phyloP scores from a whole-genome alignment of 305 asterid genomes.

The Fraxinus albicans region DNA sequence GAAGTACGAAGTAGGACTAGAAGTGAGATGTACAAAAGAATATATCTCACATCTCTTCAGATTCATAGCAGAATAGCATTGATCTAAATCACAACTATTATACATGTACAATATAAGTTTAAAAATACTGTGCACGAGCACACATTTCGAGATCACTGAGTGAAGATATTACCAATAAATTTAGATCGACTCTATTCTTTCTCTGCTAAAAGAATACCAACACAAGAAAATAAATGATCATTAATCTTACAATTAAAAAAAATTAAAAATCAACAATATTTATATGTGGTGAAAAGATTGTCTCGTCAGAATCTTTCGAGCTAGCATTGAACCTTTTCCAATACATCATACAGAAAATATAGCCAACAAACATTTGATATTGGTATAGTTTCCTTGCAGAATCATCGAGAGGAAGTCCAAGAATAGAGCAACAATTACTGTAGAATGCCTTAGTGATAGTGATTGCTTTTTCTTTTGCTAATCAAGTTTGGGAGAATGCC shows the following conservation, averaged over 20 bases:
- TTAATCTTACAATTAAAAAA: conserved; percentile 2
- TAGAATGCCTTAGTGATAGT: not conserved
- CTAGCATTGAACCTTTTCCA: not conserved
- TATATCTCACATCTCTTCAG: not conserved
- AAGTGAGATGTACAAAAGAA: not conserved
- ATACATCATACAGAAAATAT: conserved; percentile 18
- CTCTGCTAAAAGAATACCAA: conserved; percentile 2
- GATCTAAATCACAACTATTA: not conserved
- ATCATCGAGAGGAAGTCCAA: not conserved
- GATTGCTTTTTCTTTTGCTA: not conserved
- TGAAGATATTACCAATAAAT: not conserved
- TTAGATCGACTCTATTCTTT: not conserved
- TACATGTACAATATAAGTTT: not conserved
- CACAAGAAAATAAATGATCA: conserved; percentile 15
- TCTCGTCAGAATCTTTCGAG: not conserved
- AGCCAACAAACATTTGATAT: not conserved
- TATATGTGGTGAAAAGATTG: conserved; percentile 10
- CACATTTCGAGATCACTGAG: not conserved
- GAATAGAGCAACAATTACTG: conserved; percentile 3
- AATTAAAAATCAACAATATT: not conserved
- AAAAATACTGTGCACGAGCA: not conserved
- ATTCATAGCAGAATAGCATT: not conserved
- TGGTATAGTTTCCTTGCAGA: not conserved
- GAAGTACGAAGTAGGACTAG: not conserved
- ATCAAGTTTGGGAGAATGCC: conserved; percentile 10